phyloP scores from a whole-genome alignment of 176 grass and related monocot species.

The Triticum dicoccoides region DNA sequence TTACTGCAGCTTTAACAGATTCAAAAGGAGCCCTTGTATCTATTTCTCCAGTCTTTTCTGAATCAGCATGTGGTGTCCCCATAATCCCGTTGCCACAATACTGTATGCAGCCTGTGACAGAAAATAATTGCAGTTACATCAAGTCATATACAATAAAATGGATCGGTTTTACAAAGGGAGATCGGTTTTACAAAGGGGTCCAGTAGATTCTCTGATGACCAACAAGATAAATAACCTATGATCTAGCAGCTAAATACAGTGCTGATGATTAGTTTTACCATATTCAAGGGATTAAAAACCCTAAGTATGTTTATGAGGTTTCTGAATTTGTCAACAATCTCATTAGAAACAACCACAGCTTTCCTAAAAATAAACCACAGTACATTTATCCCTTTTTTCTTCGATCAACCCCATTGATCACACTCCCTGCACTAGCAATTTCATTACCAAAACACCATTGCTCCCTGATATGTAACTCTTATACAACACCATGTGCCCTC shows the following conservation, averaged over 20 bases:
- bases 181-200: neutral
- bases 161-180: neutral
- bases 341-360: neutral
- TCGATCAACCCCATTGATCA: neutral
- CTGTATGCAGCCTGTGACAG: neutral
- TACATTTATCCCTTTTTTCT: neutral
- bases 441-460: neutral
- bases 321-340: neutral
- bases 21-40: conserved; percentile 89
- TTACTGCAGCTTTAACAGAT: conserved; percentile 96
- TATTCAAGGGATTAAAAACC: neutral
- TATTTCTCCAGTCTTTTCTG: conserved; percentile 67
- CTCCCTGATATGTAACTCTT: neutral
- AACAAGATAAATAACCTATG: neutral
- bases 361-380: neutral
- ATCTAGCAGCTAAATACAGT: neutral
- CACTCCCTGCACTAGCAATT: neutral
- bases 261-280: neutral
- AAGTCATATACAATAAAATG: conserved; percentile 2
- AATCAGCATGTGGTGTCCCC: conserved; percentile 50
- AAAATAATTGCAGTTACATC: neutral
- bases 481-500: neutral
- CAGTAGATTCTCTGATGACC: neutral
- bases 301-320: neutral
- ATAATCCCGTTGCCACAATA: conserved; percentile 35